Base-by-base conservation (phyloP, 2,329 filamentous ascomycete genomes). In the Fusarium sp. region DNA sequence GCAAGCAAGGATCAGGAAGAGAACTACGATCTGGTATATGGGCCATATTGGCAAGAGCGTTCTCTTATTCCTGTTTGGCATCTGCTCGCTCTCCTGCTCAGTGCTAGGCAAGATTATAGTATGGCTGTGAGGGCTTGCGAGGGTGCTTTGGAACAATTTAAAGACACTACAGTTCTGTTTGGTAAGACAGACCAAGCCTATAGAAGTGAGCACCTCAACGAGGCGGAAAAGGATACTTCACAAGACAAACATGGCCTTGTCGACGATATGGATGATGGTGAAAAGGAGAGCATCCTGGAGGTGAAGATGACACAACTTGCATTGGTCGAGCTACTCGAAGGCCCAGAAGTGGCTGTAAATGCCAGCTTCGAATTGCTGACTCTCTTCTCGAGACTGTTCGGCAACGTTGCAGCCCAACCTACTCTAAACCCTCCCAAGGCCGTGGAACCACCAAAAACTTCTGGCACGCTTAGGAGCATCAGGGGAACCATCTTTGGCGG, bases 301-400 rank as follows among this genome's bases (percentile, higher is more conserved):
- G 91, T 98, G 69, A 97, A 97, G 81, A 97, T 98, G 89, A 98
- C 95, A 16, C 95, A 98, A 78, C 85, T 99, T 66, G 88, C 93
- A 8, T 87, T 99, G 25, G 82, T 96, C 7, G 95, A 98, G 81
- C 84, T 96, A 21, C 84, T 94, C 7, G 94, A 98, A 79, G 94
- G 94, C 2, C 90, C 94, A 0, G 91, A 94, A 64, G 89, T 92
- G 63, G 95, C 96, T 23, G 93, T 98, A 56, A 97, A 97, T 78
- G 91, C 93, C 67, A 95, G 93, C 78, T 90, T 94, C 72, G 94
- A 98, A 80, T 86, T 99, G 42, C 84, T 99, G 25, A 90, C 90
- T 21, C 85, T 98, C 2, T 99, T 96, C 78, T 89, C 91, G 7
- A 88, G 93, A 69, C 85, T 99, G 0, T 98, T 97, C 79, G 92